Conservation (phyloP, 2,329 filamentous ascomycete genomes). For the Sarocladium kiliense region DNA sequence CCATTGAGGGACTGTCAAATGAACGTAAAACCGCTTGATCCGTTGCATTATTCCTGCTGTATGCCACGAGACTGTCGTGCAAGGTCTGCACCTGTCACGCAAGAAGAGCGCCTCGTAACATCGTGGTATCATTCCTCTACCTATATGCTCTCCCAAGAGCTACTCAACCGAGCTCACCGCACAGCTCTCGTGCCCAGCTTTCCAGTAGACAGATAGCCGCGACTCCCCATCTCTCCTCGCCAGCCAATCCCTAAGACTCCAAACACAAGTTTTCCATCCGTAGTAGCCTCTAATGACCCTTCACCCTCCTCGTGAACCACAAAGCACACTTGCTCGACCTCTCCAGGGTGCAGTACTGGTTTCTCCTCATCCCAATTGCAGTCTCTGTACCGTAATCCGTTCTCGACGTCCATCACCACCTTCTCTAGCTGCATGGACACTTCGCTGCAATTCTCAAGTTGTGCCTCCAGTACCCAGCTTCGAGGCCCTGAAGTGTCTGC, state of each 20-base stretch:
- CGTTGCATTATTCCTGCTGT: not conserved
- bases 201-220: conserved; percentile 81
- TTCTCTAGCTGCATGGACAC: conserved; percentile 72
- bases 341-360: conserved; percentile 56
- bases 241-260: conserved; percentile 83
- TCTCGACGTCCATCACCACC: conserved; percentile 49
- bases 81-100: no score
- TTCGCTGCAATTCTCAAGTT: conserved; percentile 92
- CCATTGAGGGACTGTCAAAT: not conserved
- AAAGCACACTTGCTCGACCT: conserved; percentile 63
- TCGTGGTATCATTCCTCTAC: not conserved
- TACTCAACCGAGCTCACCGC: conserved; percentile 4
- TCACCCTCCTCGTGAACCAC: conserved; percentile 41
- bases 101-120: not conserved
- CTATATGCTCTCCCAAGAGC: not conserved
- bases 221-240: conserved; percentile 85
- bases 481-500: conserved; percentile 14
- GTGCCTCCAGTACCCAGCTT: conserved; percentile 81
- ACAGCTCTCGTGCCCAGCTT: conserved; percentile 57
- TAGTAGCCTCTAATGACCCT: conserved; percentile 37
- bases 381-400: conserved; percentile 44
- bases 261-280: conserved; percentile 59
- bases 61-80: no score
- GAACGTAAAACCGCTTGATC: not conserved
- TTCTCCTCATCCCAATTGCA: conserved; percentile 52